Evolutionary conservation across 2,329 filamentous ascomycete species (phyloP), one percentile per base, ranked within the genome.

Genomic region (Rutstroemia sp.): DNA sequence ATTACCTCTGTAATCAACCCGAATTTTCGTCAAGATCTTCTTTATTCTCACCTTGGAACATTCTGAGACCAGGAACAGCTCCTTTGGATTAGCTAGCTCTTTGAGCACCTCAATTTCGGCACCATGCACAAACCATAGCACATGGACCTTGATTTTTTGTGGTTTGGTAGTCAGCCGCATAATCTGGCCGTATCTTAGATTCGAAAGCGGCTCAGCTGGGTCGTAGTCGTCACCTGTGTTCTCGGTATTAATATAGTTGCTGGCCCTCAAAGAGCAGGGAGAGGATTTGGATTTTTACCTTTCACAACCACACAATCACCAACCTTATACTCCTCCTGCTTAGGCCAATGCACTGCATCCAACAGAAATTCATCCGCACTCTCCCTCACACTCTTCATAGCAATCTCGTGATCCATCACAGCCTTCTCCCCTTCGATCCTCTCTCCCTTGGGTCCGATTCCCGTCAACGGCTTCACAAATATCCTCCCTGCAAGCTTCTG

Each of bases 71-170:
- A 60, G 27, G 18, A 65, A 64, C 5, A 66, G 41, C 37, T 62
- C 62, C n/a, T 38, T 27, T 8, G 58, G 51, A 4, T 57, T 34
- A 2, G 62, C 61, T 3, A 58, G 25, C 18, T 64, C 58, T 2
- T 50, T 54, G 4, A 63, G 38, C 21, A 58, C 44, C 8, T 45
- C 42, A 1, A 61, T 63, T 7, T 39, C 39, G 4, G 38, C 47
- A 5, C 61, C 63, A 12, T 62, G 61, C 8, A 37, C 8, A n/a
- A 64, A 62, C 50, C 59, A 62, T 5, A 52, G 55, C 2, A 64
- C 3, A 39, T 66, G 64, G 30, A 34, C 12, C 30, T 34, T 34
- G 4, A 4, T 14, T 34, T 12, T 34, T 2, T 34, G 9, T 9
- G 10, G 12, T 34, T 34, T 34, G 12, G 9, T 12, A 34, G 8